phyloP scores from a whole-genome alignment of 2,329 filamentous ascomycete genomes.

The Phialophora macrospora region DNA sequence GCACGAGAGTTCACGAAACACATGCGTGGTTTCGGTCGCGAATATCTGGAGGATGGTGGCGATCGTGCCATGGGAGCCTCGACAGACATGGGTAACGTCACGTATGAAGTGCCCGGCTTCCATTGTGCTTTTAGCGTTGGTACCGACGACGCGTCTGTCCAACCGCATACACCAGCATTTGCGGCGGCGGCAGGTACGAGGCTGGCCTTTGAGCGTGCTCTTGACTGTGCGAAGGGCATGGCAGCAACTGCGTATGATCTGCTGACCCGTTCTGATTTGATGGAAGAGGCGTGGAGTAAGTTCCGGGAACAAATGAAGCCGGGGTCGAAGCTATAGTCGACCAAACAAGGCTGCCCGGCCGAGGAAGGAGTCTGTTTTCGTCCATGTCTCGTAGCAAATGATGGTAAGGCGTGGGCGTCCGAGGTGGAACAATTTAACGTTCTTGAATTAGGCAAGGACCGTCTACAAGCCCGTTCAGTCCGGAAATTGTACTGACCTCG shows the following conservation, averaged over 20 bases:
- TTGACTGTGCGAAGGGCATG: conserved; percentile 55
- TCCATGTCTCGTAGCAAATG: neutral
- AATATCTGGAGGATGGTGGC: conserved; percentile 45
- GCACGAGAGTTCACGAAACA: conserved; percentile 52
- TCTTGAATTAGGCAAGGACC: neutral
- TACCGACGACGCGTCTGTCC: conserved; percentile 43
- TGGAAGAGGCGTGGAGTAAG: conserved; percentile 14
- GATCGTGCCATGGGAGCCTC: conserved; percentile 51
- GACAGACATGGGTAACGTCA: conserved; percentile 60
- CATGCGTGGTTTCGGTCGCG: conserved; percentile 51
- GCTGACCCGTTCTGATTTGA: conserved; percentile 11
- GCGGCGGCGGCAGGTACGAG: conserved; percentile 51
- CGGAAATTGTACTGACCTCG: neutral
- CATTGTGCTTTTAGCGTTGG: conserved; percentile 57
- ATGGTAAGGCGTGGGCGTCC: neutral
- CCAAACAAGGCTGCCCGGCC: neutral
- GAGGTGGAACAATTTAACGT: neutral
- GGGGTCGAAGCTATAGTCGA: conserved; percentile 10
- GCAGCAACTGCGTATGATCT: conserved; percentile 46
- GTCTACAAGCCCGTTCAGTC: neutral
- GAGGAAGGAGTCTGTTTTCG: neutral
- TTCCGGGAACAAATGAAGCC: conserved; percentile 14
- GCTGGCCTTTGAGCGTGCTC: conserved; percentile 48
- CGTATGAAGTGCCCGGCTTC: conserved; percentile 54
- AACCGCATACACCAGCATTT: conserved; percentile 51